Evolutionary conservation across 257 asterid genomes (phyloP).

Genomic region (Perilla frutescens): DNA sequence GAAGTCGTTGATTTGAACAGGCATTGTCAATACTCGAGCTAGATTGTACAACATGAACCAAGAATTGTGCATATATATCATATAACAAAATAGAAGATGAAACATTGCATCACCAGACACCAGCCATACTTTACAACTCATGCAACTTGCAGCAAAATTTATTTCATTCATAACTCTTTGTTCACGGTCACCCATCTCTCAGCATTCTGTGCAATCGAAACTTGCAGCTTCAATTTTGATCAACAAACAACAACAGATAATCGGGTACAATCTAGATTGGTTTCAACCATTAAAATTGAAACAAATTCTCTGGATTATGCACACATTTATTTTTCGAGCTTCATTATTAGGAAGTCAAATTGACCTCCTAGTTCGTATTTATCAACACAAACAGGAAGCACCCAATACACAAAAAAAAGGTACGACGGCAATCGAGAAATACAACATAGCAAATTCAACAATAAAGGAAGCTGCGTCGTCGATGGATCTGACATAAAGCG

Average conservation of each 20-base stretch:
- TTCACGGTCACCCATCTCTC: conserved; percentile 17
- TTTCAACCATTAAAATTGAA: conserved; percentile 11
- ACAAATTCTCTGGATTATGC: conserved; percentile 29
- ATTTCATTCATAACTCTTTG: neutral
- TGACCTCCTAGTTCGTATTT: conserved; percentile 8
- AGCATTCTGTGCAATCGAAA: neutral
- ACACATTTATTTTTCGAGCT: conserved; percentile 1
- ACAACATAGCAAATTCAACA: neutral
- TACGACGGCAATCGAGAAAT: neutral
- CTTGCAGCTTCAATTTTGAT: conserved; percentile 15
- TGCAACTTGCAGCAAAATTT: conserved; percentile 4
- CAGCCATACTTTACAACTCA: neutral
- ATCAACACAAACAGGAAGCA: conserved; percentile 19
- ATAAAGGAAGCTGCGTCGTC: neutral
- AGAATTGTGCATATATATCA: neutral
- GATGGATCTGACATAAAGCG: conserved; percentile 38
- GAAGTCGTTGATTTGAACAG: conserved; percentile 9
- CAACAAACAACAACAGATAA: conserved; percentile 30
- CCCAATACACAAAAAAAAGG: conserved; percentile 2
- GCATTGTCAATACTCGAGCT: neutral
- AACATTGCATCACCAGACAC: neutral
- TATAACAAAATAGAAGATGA: neutral
- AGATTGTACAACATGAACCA: neutral
- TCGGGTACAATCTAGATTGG: neutral
- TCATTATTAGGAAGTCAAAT: neutral